Evolutionary conservation across 768 basidiomycete genomes (phyloP).

Genomic region (Kwoniella sp.): DNA sequence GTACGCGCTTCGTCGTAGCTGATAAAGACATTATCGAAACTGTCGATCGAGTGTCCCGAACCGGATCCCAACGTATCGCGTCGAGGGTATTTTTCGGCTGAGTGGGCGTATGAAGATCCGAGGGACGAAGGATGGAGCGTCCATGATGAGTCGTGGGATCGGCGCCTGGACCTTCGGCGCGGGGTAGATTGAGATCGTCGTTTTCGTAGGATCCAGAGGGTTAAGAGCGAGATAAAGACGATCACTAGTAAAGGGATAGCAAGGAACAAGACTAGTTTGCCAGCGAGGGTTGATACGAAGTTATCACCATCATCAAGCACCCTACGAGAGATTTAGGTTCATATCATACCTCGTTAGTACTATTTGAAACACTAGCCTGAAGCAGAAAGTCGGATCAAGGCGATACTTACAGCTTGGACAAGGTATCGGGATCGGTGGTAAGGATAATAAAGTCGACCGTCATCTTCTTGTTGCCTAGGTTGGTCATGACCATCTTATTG

Average conservation of each 20-base stretch:
- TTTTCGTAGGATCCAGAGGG: constrained; percentile 18
- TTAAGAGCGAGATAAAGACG: constrained; percentile 19
- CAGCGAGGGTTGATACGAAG: constrained; percentile 31
- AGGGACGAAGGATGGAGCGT: constrained; percentile 6
- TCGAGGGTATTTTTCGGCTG: constrained; percentile 1
- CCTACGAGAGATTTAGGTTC: background rate
- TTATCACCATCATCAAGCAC: background rate
- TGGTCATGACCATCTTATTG: constrained; percentile 38
- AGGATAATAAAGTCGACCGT: constrained; percentile 41
- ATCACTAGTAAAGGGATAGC: constrained; percentile 26
- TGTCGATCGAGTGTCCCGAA: background rate
- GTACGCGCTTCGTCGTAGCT: constrained; percentile 26
- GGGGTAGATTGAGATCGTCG: constrained; percentile 6
- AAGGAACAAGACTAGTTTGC: constrained; percentile 37
- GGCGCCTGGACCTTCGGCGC: constrained; percentile 3
- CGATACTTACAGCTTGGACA: constrained; percentile 30
- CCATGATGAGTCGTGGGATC: constrained; percentile 4
- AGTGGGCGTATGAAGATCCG: background rate
- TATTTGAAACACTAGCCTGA: background rate
- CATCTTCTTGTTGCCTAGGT: constrained; percentile 34
- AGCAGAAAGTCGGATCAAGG: background rate
- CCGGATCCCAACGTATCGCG: background rate
- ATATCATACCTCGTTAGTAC: too few relatives aligned
- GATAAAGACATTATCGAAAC: constrained; percentile 26
- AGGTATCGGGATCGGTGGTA: constrained; percentile 25